Percentiles rank a stretch among this genome's conserved stretches.
These are phyloP conservation scores for Bryum argenteum DNA, from an alignment of 225 moss, liverwort and hornwort genomes.

Conservation along the genomic window DNA sequence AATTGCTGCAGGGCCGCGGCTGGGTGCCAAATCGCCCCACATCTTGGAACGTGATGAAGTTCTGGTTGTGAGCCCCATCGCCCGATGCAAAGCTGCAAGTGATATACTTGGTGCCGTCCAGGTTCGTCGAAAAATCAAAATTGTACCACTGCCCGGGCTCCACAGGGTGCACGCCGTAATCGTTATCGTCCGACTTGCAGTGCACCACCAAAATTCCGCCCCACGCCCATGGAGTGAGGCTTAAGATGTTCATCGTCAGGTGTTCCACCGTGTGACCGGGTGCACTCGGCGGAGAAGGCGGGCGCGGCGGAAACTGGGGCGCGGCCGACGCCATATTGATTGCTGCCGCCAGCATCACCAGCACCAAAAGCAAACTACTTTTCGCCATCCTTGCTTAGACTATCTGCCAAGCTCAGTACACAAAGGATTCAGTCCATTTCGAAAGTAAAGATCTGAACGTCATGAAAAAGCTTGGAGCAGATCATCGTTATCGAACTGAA, in stretches of 20 bases:
- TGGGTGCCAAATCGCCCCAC: constrained; percentile 1
- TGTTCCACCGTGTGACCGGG: constrained; percentile 18
- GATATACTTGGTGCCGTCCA: constrained; percentile 23
- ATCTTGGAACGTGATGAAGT: constrained; percentile 23
- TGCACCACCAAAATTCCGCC: too few relatives aligned
- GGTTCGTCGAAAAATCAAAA: constrained; percentile 28
- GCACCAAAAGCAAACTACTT: too few relatives aligned
- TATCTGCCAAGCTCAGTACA: too few relatives aligned
- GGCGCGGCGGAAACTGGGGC: too few relatives aligned
- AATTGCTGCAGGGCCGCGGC: constrained; percentile 3
- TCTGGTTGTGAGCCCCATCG: neutral
- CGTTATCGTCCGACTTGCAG: neutral
- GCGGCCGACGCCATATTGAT: neutral
- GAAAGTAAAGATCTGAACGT: too few relatives aligned
- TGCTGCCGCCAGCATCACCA: too few relatives aligned
- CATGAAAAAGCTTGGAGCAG: too few relatives aligned
- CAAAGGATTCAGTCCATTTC: too few relatives aligned
- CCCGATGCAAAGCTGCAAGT: constrained; percentile 14
- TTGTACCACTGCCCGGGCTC: neutral
- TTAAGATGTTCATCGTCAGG: constrained; percentile 28
- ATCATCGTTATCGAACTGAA: too few relatives aligned
- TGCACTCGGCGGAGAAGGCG: too few relatives aligned
- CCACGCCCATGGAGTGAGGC: neutral
- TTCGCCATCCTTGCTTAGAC: too few relatives aligned
- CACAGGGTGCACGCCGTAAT: neutral